Conservation (phyloP, 2,329 filamentous ascomycete genomes). For the Cordyceps farinosa region DNA sequence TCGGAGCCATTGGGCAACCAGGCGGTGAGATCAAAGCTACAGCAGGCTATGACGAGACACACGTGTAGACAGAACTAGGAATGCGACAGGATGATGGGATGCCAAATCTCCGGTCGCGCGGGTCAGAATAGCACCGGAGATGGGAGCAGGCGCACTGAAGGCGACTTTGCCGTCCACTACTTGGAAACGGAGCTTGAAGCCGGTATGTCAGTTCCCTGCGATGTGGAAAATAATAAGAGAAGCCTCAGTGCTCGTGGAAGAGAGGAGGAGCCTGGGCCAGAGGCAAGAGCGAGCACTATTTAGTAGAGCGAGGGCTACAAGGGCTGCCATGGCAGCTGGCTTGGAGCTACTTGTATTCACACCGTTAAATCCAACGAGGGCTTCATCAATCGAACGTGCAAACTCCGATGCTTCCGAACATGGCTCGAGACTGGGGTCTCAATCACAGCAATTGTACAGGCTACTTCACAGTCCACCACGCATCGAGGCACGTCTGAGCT, state of each 20-base stretch:
- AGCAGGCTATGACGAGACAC: background rate
- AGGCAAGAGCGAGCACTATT: background rate
- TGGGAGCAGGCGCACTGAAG: background rate
- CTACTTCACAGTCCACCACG: background rate
- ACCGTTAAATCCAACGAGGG: background rate
- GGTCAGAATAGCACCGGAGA: background rate
- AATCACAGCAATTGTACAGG: background rate
- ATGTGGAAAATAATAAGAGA: background rate
- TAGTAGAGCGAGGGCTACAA: background rate
- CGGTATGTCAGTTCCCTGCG: background rate
- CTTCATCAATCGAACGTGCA: background rate
- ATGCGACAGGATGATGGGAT: background rate
- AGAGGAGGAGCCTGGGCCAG: background rate
- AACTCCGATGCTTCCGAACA: constrained; percentile 10
- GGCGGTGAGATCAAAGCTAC: no score
- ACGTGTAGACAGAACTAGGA: background rate
- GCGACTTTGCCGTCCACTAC: background rate
- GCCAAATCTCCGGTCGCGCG: background rate
- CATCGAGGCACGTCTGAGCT: background rate
- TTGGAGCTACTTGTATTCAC: background rate
- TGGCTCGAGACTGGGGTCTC: background rate
- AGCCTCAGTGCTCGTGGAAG: background rate
- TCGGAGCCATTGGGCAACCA: background rate
- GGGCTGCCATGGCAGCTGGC: background rate
- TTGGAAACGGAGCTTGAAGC: background rate